Evolutionary conservation across 164 flowering plant genomes (phyloP), one percentile per base, ranked within the genome.

Genomic region (Euptelea pleiosperma): DNA sequence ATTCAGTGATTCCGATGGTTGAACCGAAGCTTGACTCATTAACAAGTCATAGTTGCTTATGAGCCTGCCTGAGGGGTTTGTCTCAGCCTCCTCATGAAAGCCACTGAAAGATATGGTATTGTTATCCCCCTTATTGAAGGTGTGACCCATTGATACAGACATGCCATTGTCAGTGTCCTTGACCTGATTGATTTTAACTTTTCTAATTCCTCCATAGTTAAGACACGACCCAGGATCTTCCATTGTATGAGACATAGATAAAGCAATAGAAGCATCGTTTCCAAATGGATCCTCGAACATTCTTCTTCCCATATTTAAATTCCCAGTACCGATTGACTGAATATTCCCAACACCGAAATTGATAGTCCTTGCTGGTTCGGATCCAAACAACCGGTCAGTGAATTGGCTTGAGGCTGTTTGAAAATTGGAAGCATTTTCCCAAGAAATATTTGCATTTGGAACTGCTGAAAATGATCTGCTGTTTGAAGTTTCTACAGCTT

Each of bases 221-320:
- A 58, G 63, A 29, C 46, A 51, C 1, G 58, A 42, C 4, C 53
- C 63, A 25, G 56, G 55, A 30, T 65, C 56, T 39, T 58, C 75
- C 73, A 57, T 34, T 33, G 67, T 35, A 60, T 79, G 75, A 50
- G 86, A 76, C 39, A 77, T 77, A 6, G 86, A 75, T 52, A 85
- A 71, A 37, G 75, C 77, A 58, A 71, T 61, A 43, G 78, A 66
- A 28, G 76, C 57, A 51, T 69, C 75, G 46, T 66, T 71, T 39
- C 66, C 75, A 65, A 61, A 77, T 24, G 68, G 73, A 16, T 76
- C 81, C 12, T 73, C 72, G 2, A n/a, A n/a, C n/a, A 59, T 22
- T 31, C 43, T 75, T 41, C 67, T 68, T 39, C 70, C 57, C 45
- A 70, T 25, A 45, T 51, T 69, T 22, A 55, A 40, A 62, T 52